Evolutionary conservation across 2,329 filamentous ascomycete species (phyloP), one percentile per base, ranked within the genome.

Genomic region (Fusarium ramigenum): DNA sequence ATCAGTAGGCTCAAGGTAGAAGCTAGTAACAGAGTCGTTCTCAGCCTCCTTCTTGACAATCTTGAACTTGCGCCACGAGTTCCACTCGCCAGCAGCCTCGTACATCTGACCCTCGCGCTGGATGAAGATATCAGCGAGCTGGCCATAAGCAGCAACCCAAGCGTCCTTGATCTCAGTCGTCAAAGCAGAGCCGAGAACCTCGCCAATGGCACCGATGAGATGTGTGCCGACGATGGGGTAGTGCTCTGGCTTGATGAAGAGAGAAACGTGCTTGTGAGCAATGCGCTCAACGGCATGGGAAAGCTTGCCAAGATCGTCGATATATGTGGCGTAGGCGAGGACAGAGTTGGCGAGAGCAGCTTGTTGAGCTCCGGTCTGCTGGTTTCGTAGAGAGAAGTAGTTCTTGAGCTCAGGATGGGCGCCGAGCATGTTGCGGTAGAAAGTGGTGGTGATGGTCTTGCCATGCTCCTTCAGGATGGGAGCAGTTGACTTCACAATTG

Each of bases 401-500:
- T 91, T 90, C 74, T 89, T 89, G 36, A 96, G 86, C 32, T 87
- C 85, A 0, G 93, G 93, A 73, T 93, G 84, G 6, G 89, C 89
- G 21, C 70, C 72, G 34, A 95, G 85, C 83, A 95, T 86, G 82
- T 90, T 91, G 49, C 85, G 83, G 85, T 96, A 95, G 84, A 96
- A 95, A 70, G 87, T 83, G 4, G 85, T 86, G n/a, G 92, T 94
- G 81, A 95, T 93, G 50, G 86, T 83, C 23, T 85, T 84, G 81
- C 93, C 93, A 79, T 95, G 89, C 69, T 90, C 85, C 72, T 90
- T 87, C 12, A 95, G 87, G 23, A 94, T 87, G 5, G 93, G 93
- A 43, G 91, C 92, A 4, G 93, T 96, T 42, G 93, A 86, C 82
- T 94, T 95, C 84, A 96, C 91, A 74, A 92, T 90, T 69, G 87